Percentiles rank a stretch among this genome's conserved stretches.
phyloP scores from a whole-genome alignment of 2,329 filamentous ascomycete genomes.

The Aspergillus fijiensis region DNA sequence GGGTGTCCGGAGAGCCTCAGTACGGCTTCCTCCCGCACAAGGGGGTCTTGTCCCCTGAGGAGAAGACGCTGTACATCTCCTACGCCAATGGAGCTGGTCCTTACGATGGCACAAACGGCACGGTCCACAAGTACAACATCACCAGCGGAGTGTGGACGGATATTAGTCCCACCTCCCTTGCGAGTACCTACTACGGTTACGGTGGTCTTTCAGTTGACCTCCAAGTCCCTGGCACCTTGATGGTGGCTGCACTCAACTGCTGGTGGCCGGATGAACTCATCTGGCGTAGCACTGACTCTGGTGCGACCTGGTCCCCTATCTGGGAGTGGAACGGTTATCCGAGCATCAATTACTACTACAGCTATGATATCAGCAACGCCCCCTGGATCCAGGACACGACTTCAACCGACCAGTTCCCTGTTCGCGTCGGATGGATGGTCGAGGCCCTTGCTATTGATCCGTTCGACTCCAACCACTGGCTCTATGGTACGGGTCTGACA shows the following conservation, averaged over 20 bases:
- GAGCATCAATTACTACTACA: slow-evolving; percentile 49
- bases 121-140: slow-evolving; percentile 57
- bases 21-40: slow-evolving; percentile 56
- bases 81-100: slow-evolving; percentile 58
- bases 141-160: slow-evolving; percentile 52
- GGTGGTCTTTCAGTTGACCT: slow-evolving; percentile 57
- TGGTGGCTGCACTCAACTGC: slow-evolving; percentile 58
- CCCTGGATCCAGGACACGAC: slow-evolving; percentile 57
- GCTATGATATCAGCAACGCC: slow-evolving; percentile 48
- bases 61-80: slow-evolving; percentile 56
- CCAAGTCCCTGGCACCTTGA: slow-evolving; percentile 55
- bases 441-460: slow-evolving; percentile 60
- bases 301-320: slow-evolving; percentile 54
- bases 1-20: slow-evolving; percentile 51
- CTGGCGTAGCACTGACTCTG: slow-evolving; percentile 57
- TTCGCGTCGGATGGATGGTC: slow-evolving; percentile 59
- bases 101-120: slow-evolving; percentile 57
- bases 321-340: slow-evolving; percentile 55
- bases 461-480: slow-evolving; percentile 59
- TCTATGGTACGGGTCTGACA: slow-evolving; percentile 61
- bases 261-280: slow-evolving; percentile 61
- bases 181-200: slow-evolving; percentile 54
- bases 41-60: slow-evolving; percentile 50
- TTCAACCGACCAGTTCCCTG: slow-evolving; percentile 27
- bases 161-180: slow-evolving; percentile 55